phyloP scores from a whole-genome alignment of 2,329 filamentous ascomycete species.

The Hypocrella siamensis region DNA sequence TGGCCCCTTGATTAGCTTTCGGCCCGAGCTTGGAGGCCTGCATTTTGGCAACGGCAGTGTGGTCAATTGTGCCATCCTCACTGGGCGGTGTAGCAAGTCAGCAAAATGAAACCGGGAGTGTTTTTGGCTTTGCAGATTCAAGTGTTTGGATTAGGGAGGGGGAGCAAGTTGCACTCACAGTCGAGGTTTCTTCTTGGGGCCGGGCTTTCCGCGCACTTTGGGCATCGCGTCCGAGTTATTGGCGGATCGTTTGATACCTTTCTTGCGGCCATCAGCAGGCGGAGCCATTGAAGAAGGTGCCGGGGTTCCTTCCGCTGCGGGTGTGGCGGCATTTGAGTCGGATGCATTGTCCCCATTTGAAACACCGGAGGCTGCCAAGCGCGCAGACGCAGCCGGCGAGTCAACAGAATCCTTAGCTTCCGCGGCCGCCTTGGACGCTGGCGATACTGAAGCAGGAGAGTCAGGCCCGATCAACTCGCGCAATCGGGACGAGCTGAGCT shows the following conservation, averaged over 20 bases:
- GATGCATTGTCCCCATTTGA: conserved; percentile 40
- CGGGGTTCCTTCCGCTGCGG: conserved; percentile 38
- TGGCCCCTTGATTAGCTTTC: conserved; percentile 91
- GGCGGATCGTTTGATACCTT: conserved; percentile 56
- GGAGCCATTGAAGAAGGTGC: conserved; percentile 42
- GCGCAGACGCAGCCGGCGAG: conserved; percentile 28
- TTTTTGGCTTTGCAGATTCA: neutral
- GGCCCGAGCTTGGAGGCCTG: conserved; percentile 66
- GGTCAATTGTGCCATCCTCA: conserved; percentile 48
- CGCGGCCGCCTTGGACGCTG: conserved; percentile 16
- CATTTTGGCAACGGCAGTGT: conserved; percentile 31
- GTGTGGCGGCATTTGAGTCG: conserved; percentile 45
- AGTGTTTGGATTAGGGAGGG: neutral
- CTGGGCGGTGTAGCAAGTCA: conserved; percentile 18
- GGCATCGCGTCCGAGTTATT: conserved; percentile 42
- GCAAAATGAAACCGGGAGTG: neutral
- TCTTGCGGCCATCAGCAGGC: conserved; percentile 48
- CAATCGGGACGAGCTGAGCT: conserved; percentile 32
- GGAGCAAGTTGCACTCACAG: conserved; percentile 48
- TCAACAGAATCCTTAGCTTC: conserved; percentile 21
- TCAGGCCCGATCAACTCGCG: conserved; percentile 31
- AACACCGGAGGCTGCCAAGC: conserved; percentile 21
- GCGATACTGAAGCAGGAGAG: conserved; percentile 26
- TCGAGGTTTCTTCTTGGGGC: conserved; percentile 90
- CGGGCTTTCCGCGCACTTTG: conserved; percentile 74